Conservation (phyloP, 768 basidiomycete genomes). For the Phanerochaete carnosa region DNA sequence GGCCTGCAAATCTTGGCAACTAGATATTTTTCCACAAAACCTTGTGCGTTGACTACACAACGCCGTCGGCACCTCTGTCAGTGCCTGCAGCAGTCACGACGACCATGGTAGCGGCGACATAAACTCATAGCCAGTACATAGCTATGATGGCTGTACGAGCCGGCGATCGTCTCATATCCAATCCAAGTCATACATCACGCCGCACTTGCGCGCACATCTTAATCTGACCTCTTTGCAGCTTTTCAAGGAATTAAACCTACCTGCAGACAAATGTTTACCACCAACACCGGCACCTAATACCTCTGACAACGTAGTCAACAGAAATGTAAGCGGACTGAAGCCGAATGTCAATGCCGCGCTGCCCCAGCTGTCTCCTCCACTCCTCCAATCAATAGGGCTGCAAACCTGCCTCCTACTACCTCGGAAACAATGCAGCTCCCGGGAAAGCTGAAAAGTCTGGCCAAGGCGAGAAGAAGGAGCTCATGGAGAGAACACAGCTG, state of each 20-base stretch:
- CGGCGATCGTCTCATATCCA: slow-evolving; percentile 8
- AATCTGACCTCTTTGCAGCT: neutral
- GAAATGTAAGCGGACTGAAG: neutral
- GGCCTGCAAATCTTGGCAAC: too few species aligned
- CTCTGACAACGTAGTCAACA: neutral
- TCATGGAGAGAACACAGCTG: slow-evolving; percentile 44
- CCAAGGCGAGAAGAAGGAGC: slow-evolving; percentile 32
- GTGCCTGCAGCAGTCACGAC: neutral
- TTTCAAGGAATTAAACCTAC: neutral
- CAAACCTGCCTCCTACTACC: neutral
- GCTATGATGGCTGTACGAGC: neutral
- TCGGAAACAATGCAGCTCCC: neutral
- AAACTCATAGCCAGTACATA: too few species aligned
- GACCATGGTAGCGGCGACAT: neutral
- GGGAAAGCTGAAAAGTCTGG: slow-evolving; percentile 12
- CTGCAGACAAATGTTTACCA: slow-evolving; percentile 11
- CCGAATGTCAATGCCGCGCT: neutral
- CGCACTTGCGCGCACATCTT: neutral
- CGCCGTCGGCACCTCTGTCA: neutral
- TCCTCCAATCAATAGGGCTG: neutral
- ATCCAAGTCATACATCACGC: neutral
- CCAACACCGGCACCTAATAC: slow-evolving; percentile 5
- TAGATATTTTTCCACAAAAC: too few species aligned
- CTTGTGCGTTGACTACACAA: too few species aligned
- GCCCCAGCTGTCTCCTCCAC: neutral